Base-by-base conservation (phyloP, 1,284 basidiomycete genomes). In the Omphalotus olearius region DNA sequence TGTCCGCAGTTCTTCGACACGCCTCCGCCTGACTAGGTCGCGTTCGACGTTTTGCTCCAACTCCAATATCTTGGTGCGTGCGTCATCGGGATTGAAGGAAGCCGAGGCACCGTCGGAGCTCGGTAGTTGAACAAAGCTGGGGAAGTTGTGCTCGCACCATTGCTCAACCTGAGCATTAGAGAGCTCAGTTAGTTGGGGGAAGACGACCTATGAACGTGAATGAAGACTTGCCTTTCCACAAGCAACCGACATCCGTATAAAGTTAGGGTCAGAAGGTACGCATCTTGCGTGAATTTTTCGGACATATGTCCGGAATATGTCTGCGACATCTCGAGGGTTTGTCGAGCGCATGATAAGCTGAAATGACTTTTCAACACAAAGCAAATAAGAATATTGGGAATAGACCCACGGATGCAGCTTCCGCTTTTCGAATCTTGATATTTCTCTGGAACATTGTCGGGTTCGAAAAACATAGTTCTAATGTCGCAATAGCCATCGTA, bases 401-500 rank as follows among this genome's bases (percentile, higher is more conserved):
- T 48, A 6, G 20, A 71, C 80, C 54, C 59, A 93, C 93, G 61
- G 74, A 65, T 4, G 94, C 91, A 30, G 95, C 93, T 60, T 89
- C 82, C 1, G 92, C 92, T 66, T 95, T 96, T 52, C 96, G 82
- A 62, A 99, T 99, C 73, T 99, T 98, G 68, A 98, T 87, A 64
- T 98, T 97, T 62, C 80, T 72, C 62, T 89, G 80, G 69, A 98
- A 85, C 74, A 99, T 90, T n/a, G 78, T 73, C 1, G 83, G 81
- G 71, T 99, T 99, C 89, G 91, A 92, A 71, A 95, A 97, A 69
- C 94, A 96, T 49, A 89, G 68, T 45, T 90, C 82, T 23, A 99
- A 75, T 6, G 95, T 99, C 5, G 97, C 95, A 60, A 99, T 90
- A 0, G 96, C 94, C 96, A 99, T 98, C 18, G 87, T 83, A 30